Conservation (phyloP, 371 early-diverging fungal genomes). For the Mucor lusitanicus region DNA sequence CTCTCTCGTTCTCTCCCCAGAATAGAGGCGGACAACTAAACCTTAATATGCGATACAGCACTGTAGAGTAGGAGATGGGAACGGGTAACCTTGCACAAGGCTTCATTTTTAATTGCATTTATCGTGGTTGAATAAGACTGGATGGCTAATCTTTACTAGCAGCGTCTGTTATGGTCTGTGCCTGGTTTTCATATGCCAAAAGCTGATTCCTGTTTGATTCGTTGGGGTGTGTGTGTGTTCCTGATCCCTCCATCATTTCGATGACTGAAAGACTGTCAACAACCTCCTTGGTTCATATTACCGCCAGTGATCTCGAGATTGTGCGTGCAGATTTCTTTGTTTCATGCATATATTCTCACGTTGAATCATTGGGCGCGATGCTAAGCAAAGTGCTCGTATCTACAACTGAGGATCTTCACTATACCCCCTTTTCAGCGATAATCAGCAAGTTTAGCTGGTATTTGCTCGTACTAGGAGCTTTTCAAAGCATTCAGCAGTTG, state of each 20-base stretch:
- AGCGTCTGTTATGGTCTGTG: neutral
- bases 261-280: neutral
- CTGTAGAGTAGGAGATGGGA: neutral
- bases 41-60: neutral
- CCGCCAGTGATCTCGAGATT: neutral
- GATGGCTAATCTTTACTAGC: neutral
- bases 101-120: slow-evolving; percentile 1
- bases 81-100: slow-evolving; percentile 17
- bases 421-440: too few species aligned
- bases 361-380: neutral
- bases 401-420: neutral
- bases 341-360: neutral
- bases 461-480: too few species aligned
- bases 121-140: slow-evolving; percentile 25
- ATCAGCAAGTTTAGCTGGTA: too few species aligned
- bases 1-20: neutral
- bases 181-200: slow-evolving; percentile 3
- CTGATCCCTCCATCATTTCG: neutral
- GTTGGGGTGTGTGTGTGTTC: neutral
- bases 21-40: neutral
- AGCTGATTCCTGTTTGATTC: neutral
- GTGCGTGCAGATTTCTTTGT: neutral
- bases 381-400: neutral
- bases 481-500: too few species aligned
- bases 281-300: neutral